Base-by-base conservation (phyloP, 1,284 basidiomycete genomes). In the Pascua sp. region DNA sequence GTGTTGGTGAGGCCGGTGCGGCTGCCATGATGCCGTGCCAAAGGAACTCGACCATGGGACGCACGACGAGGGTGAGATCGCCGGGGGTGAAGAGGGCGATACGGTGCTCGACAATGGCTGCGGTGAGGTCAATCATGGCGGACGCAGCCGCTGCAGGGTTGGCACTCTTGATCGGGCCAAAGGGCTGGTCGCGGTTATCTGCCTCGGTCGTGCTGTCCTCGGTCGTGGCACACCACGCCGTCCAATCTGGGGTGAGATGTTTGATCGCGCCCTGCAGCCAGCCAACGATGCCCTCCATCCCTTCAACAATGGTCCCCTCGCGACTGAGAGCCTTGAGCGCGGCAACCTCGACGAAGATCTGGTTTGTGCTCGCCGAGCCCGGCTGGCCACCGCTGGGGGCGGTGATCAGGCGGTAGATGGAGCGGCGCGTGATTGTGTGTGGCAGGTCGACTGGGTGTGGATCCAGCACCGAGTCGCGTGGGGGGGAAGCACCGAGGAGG, bases 251-350 rank as follows among this genome's bases (percentile, higher is more conserved):
- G 13, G 51, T 57, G 11, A 71, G 54, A 12, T 64, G 61, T 13
- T 49, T 43, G 11, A 73, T 43, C 17, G 59, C 56, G 12, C 55
- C 48, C 9, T 72, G 46, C 24, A 71, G 55, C 66, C 70, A 71
- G 2, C 70, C 71, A 4, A 73, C 64, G 39, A 75, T 56, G 2
- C 73, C 73, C 1, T 65, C 64, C 50, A 71, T 59, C 11, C 67
- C 67, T 17, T 67, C 63, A 4, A 71, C 67, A 11, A 63, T 51
- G 0, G 59, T 54, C 5, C 73, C 73, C 41, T 67, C 65, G 40
- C 67, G 70, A 0, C 69, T 71, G 42, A 75, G 59, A 1, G 68
- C 66, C 45, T 68, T 71, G 46, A 75, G 60, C 1, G 71, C 69
- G 1, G 61, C 69, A 2, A 72, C 67, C 53, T 72, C 64, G 15